Evolutionary conservation across 768 basidiomycete genomes (phyloP).

Genomic region (Floccularia luteovirens): DNA sequence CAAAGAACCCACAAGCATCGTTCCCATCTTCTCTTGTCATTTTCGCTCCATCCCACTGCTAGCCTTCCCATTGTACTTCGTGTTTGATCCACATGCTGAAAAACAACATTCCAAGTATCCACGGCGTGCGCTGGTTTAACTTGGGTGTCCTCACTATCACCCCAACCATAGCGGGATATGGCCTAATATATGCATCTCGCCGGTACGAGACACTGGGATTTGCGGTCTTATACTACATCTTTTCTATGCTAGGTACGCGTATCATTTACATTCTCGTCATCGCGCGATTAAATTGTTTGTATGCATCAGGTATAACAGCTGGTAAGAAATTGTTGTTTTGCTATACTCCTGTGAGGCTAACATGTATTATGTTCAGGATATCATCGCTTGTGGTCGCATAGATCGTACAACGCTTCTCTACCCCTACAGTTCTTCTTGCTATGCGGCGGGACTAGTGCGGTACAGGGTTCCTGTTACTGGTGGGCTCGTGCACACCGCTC

Average conservation of each 20-base stretch:
- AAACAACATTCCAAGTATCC: too few species aligned
- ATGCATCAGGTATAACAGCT: conserved; percentile 37
- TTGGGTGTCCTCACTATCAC: conserved; percentile 61
- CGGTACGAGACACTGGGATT: conserved; percentile 51
- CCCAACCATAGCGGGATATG: conserved; percentile 66
- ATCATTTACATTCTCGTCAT: conserved; percentile 4
- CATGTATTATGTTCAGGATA: conserved; percentile 38
- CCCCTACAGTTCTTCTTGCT: conserved; percentile 67
- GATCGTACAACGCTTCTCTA: conserved; percentile 71
- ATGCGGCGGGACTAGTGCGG: conserved; percentile 72
- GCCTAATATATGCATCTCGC: conserved; percentile 40
- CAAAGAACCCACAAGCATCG: too few species aligned
- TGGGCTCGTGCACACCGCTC: conserved; percentile 82
- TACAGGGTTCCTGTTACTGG: conserved; percentile 84
- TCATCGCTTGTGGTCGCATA: conserved; percentile 83
- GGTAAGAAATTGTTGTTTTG: conserved; percentile 21
- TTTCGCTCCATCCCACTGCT: too few species aligned
- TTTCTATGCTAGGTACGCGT: conserved; percentile 73
- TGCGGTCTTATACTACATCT: conserved; percentile 66
- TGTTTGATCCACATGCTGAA: too few species aligned
- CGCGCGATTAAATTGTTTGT: conserved; percentile 7
- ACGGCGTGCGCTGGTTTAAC: conserved; percentile 72
- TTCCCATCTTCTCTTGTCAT: too few species aligned
- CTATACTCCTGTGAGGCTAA: neutral
- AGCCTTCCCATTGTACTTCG: too few species aligned